These are phyloP conservation scores for Ophiocordyceps robertsii DNA, from an alignment of 2,329 filamentous ascomycete genomes.

Conservation along the genomic window DNA sequence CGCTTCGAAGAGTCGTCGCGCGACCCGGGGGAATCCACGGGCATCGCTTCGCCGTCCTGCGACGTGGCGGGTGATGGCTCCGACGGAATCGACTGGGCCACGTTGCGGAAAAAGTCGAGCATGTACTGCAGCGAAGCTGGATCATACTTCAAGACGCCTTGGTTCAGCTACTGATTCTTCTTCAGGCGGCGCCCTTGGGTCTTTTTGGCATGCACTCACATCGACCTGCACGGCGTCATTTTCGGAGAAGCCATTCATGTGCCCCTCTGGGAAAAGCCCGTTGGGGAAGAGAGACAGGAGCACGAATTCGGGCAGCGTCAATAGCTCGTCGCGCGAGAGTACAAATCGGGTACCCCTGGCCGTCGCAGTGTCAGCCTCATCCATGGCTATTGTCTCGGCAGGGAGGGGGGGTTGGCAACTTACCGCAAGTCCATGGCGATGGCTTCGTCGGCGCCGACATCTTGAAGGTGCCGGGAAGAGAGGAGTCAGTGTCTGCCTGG, in stretches of 20 bases:
- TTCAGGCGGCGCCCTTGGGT: background rate
- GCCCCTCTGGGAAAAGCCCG: conserved; percentile 91
- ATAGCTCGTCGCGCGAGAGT: conserved; percentile 82
- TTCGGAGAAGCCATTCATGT: conserved; percentile 86
- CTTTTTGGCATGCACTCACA: conserved; percentile 43
- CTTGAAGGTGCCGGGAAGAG: conserved; percentile 20
- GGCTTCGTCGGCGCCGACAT: conserved; percentile 82
- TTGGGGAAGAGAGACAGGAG: conserved; percentile 96
- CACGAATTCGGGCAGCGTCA: conserved; percentile 94
- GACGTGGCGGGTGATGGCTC: conserved; percentile 54
- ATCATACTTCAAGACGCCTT: conserved; percentile 58
- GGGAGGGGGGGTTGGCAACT: conserved; percentile 8
- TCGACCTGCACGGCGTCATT: conserved; percentile 94
- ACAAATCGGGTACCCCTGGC: conserved; percentile 82
- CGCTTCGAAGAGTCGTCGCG: conserved; percentile 74
- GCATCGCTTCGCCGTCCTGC: conserved; percentile 46
- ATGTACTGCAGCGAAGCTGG: conserved; percentile 95
- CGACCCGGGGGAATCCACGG: conserved; percentile 58
- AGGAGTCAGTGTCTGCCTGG: conserved; percentile 1
- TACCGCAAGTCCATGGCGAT: conserved; percentile 92
- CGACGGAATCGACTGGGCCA: conserved; percentile 87
- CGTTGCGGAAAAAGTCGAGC: conserved; percentile 94
- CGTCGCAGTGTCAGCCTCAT: conserved; percentile 11
- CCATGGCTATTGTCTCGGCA: too few relatives aligned
- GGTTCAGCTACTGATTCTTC: background rate